Conservation (phyloP, 2,329 filamentous ascomycete species). For the Lecanoromycetidae sp. region DNA sequence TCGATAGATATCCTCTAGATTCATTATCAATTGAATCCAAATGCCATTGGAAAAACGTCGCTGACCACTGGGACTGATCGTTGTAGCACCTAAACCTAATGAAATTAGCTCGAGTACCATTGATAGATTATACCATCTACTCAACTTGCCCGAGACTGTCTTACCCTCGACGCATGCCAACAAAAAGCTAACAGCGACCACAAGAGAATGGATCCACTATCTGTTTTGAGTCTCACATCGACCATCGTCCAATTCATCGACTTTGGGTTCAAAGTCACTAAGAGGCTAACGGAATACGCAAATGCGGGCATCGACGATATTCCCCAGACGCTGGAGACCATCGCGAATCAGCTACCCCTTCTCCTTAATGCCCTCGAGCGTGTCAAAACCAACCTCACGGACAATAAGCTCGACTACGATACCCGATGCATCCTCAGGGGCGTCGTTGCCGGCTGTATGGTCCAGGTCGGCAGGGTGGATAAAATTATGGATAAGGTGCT, state of each 20-base stretch:
- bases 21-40: too few relatives aligned
- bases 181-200: too few relatives aligned
- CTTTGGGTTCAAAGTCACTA: constrained; percentile 2
- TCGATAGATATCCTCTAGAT: too few relatives aligned
- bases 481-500: constrained; percentile 12
- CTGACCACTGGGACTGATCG: too few relatives aligned
- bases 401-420: background rate
- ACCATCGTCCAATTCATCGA: constrained; percentile 5
- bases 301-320: background rate
- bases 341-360: constrained; percentile 1
- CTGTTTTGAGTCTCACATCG: constrained; percentile 1
- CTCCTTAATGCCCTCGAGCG: constrained; percentile 5
- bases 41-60: too few relatives aligned
- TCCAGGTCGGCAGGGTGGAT: constrained; percentile 10
- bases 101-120: too few relatives aligned
- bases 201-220: background rate
- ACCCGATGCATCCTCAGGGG: background rate
- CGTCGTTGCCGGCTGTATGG: constrained; percentile 4
- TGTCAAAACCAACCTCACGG: background rate
- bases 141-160: too few relatives aligned
- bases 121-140: too few relatives aligned
- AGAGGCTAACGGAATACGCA: background rate
- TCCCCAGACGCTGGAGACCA: constrained; percentile 1
- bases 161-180: too few relatives aligned
- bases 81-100: too few relatives aligned